Evolutionary conservation across 2,329 filamentous ascomycete genomes (phyloP), one percentile per base, ranked within the genome.

Genomic region (Alternaria arbusti): DNA sequence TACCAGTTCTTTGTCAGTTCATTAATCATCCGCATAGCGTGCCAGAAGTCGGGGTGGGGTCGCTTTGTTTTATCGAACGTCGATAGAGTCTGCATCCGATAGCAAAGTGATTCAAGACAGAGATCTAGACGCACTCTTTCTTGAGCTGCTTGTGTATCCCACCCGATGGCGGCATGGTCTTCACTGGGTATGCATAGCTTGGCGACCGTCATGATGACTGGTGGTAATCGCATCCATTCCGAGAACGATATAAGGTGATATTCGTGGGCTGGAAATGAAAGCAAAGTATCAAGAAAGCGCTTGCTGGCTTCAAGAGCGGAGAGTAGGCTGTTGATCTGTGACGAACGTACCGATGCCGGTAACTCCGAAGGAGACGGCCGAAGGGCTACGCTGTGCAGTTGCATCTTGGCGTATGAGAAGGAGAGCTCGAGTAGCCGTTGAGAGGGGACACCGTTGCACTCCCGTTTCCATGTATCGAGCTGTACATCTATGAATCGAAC

Each of bases 231-330:
- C 69, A 74, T 74, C 76, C 77, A 79, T 43, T 78, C 76, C 8
- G 72, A 64, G 30, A 78, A 78, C 4, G 76, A 74, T 12, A 79
- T 62, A 1, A 75, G 60, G 54, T 76, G 67, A 51, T 78, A 78
- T 5, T 77, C 69, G 0, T 70, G 93, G n/a, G 91, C 93, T 5
- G 88, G 86, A 22, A 94, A 86, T 23, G 86, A 86, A 5, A 95
- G 85, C 28, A 96, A 87, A 64, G 89, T 83, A 77, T 93, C 89
- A 36, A 95, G 88, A 4, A 89, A 87, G 45, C 89, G 85, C 63
- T 84, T 84, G 3, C 90, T 89, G 73, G 95, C 92, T 77, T 90
- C 91, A 1, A 79, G 66, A 7, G 72, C 60, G 2, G 72, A 69
- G 22, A 74, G 64, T 3, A 78, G 36, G 4, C 72, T 64, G 45